Base-by-base conservation (phyloP, 495 filamentous ascomycete species). In the Aeminium ludgeri region DNA sequence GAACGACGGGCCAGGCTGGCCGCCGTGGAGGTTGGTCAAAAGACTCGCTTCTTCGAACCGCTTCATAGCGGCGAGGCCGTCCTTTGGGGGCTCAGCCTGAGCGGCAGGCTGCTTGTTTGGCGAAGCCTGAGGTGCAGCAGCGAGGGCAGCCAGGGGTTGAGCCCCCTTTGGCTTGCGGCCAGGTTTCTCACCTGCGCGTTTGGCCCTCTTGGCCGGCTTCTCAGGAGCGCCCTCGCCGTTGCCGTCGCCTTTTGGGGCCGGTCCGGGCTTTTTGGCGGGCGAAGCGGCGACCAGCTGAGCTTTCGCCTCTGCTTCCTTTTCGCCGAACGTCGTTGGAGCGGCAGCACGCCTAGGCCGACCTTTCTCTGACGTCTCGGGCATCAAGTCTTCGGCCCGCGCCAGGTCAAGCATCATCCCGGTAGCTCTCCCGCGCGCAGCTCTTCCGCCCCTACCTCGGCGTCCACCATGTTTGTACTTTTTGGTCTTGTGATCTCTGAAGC, bases 401-500 rank as follows among this genome's bases (percentile, higher is more conserved):
- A 53, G 27, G 34, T 60, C 57, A 12, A 47, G 37, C 43, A 51
- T 51, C 10, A 40, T 17, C 4, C 19, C 38, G 5, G 20, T 25
- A 2, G 38, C 35, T 29, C 78, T 74, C 30, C 78, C 76, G 36
- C 81, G 75, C 42, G 38, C 60, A 50, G 36, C 62, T 63, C 50
- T 56, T 25, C 47, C 53, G 15, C 51, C 51, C 34, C 51, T 10
- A 13, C 45, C 40, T 4, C 47, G 73, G 29, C 74, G 66, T 41
- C 70, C 63, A n/a, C 65, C 73, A 36, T 71, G 77, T 20, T 73
- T 76, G 59, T 76, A 73, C 43, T 75, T 78, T 60, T 74, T 86
- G 20, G 62, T 67, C 35, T 82, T 62, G 55, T 80, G 82, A 28
- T 82, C 79, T 59, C 93, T 91, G 52, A 94, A 87, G 43, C 83